A percentile compares a stretch with the other conserved stretches of the same genome.
Evolutionary conservation across 1,139 yeast species (phyloP).

Genomic region (Geotrichum aggregatum): DNA sequence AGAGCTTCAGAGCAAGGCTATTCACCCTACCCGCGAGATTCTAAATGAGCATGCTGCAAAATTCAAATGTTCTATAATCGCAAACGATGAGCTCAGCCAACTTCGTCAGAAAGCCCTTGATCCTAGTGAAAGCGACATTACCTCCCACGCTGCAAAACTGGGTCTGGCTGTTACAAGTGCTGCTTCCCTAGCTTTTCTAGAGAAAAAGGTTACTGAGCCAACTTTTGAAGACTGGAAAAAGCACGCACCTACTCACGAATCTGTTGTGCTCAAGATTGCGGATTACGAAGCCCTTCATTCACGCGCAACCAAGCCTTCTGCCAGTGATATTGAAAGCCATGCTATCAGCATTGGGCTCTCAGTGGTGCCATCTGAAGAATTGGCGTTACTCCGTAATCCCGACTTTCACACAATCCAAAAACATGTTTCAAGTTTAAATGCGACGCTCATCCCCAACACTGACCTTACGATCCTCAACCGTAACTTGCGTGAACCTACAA

Average conservation of each 20-base stretch:
- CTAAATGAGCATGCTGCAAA: conserved; percentile 38
- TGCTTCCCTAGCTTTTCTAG: conserved; percentile 38
- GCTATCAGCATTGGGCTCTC: conserved; percentile 26
- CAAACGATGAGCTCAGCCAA: conserved; percentile 30
- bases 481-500: conserved; percentile 16
- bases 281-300: conserved; percentile 22
- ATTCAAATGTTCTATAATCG: conserved; percentile 18
- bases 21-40: conserved; percentile 41
- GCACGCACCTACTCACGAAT: conserved; percentile 34
- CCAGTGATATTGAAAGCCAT: conserved; percentile 26
- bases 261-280: conserved; percentile 32
- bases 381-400: conserved; percentile 11
- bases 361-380: conserved; percentile 24
- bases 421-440: conserved; percentile 12
- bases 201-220: conserved; percentile 35
- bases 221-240: conserved; percentile 31
- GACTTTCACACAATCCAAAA: conserved; percentile 10
- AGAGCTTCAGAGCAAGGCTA: conserved; percentile 33
- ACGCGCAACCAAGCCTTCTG: conserved; percentile 21
- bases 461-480: conserved; percentile 29
- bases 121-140: conserved; percentile 30
- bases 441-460: conserved; percentile 30
- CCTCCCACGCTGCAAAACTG: conserved; percentile 31
- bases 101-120: conserved; percentile 25
- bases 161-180: conserved; percentile 29